Base-by-base conservation (phyloP, 2,329 filamentous ascomycete genomes). In the Fusarium sp. region DNA sequence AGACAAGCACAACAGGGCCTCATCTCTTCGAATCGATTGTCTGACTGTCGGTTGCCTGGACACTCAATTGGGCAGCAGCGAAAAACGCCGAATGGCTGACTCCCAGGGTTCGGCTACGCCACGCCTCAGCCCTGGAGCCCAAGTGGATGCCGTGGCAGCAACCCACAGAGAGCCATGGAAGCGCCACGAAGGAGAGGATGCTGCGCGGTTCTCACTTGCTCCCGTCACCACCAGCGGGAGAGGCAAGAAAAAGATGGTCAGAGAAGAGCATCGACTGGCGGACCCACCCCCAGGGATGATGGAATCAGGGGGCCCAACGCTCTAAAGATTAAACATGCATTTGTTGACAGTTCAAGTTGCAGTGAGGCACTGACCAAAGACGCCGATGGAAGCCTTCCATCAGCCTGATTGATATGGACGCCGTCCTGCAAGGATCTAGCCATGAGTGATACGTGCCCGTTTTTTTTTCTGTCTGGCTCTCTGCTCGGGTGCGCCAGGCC, bases 121-220 rank as follows among this genome's bases (percentile, higher is more conserved):
- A 69, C 65, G 57, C 71, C 49, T 33, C 68, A 73, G 67, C 67
- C 71, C 49, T 61, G 51, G 71, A 69, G 71, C 71, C 65, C 57
- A 67, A 72, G 73, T 75, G 73, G 73, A 65, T 70, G 64, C 67
- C 27, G 46, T 29, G 36, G 42, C 40, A 65, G 60, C 62, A 64
- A 62, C 44, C 67, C 62, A 61, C 70, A 74, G 75, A 77, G 66
- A 31, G 63, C 55, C 68, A 62, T 77, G 75, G 75, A 77, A 77
- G 72, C 70, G 66, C 71, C 73, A 73, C 68, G 75, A 77, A 77
- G 51, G 51, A 38, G 65, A 49, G 40, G 56, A 49, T 70, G 57
- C 42, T 56, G 51, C 57, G 38, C 38, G 24, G 24, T 60, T 42
- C 27, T 29, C 29, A 27, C 10, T 35, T 33, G 31, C 31, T 6